A percentile compares a stretch with the other conserved stretches of the same genome.
Evolutionary conservation across 208 protist species (phyloP).

Genomic region (Trypanosoma boissoni): DNA sequence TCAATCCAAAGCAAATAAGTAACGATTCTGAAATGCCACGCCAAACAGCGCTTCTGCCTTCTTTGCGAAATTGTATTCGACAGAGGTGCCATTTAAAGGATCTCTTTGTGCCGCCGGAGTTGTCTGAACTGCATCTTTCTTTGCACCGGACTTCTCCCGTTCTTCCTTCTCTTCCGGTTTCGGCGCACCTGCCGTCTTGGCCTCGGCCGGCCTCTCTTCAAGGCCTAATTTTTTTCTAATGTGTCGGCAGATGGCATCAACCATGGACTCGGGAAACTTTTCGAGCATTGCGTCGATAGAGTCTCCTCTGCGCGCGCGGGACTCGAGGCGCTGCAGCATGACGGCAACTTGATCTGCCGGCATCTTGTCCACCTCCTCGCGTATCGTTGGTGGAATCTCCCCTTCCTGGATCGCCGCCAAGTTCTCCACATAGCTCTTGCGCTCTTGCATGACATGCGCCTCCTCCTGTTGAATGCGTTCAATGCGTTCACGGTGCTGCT

Average conservation of each 20-base stretch:
- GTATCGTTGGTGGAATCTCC: constrained; percentile 66
- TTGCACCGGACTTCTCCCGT: background rate
- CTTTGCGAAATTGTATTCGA: constrained; percentile 84
- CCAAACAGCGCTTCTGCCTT: constrained; percentile 80
- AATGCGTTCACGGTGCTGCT: constrained; percentile 27
- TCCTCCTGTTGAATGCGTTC: constrained; percentile 43
- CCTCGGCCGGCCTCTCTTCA: constrained; percentile 21
- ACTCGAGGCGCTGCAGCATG: constrained; percentile 77
- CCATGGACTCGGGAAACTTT: constrained; percentile 61
- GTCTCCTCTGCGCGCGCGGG: constrained; percentile 55
- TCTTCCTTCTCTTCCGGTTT: constrained; percentile 1
- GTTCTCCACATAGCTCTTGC: constrained; percentile 69
- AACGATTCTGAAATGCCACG: constrained; percentile 86
- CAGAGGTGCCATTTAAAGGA: too few species aligned
- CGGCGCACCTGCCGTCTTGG: background rate
- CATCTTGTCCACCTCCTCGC: constrained; percentile 71
- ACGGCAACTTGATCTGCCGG: constrained; percentile 56
- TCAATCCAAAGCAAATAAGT: constrained; percentile 84
- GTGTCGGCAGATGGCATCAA: constrained; percentile 57
- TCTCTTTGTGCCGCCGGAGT: too few species aligned
- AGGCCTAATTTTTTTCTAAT: constrained; percentile 81
- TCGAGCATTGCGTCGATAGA: constrained; percentile 80
- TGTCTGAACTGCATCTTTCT: background rate
- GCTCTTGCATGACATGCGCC: constrained; percentile 56
- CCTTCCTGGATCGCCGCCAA: constrained; percentile 72